A percentile compares a stretch with the other conserved stretches of the same genome.
These are phyloP conservation scores for Aspergillus ostianus DNA, from an alignment of 495 filamentous ascomycete species.

Conservation along the genomic window DNA sequence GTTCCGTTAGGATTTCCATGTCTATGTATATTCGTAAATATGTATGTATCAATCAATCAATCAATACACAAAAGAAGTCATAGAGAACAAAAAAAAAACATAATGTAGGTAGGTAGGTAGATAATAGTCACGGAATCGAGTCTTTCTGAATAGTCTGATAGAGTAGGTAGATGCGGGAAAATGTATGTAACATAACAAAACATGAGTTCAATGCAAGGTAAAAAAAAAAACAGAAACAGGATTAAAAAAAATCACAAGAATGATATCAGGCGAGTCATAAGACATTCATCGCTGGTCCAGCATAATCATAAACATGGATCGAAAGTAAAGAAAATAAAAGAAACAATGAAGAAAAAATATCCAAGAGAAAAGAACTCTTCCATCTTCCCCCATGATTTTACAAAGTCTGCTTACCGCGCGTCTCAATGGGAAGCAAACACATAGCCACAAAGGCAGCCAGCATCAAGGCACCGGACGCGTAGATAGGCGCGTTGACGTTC, in stretches of 20 bases:
- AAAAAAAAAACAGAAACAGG: neutral
- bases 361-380: neutral
- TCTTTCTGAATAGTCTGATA: neutral
- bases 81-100: neutral
- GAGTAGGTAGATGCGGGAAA: neutral
- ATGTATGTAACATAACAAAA: neutral
- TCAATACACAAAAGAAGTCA: neutral
- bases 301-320: neutral
- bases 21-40: neutral
- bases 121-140: neutral
- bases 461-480: conserved; percentile 51
- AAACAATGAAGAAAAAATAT: neutral
- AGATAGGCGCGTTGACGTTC: conserved; percentile 50
- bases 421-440: conserved; percentile 54
- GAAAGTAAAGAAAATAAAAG: neutral
- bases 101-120: neutral
- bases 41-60: neutral
- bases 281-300: neutral
- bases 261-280: neutral
- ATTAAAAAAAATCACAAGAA: neutral
- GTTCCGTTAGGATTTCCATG: neutral
- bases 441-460: conserved; percentile 52
- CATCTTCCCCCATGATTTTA: conserved; percentile 19
- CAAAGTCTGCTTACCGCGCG: conserved; percentile 48
- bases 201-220: neutral